Conservation (phyloP, 2,329 filamentous ascomycete genomes). For the Neofusicoccum sp. region DNA sequence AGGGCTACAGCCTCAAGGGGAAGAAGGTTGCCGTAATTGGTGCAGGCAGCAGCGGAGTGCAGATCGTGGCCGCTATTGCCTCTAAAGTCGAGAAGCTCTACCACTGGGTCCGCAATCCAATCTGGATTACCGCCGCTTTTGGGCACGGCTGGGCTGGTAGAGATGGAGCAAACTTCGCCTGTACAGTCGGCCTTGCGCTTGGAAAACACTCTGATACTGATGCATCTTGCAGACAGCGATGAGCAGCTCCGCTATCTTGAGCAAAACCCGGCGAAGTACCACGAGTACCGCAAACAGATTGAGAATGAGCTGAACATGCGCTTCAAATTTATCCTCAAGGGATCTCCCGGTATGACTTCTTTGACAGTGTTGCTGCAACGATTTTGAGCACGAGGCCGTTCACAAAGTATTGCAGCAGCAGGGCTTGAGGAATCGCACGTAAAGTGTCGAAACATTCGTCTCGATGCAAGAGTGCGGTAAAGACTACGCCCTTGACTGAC, state of each 20-base stretch:
- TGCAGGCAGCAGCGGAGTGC: constrained; percentile 48
- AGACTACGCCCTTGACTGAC: no score
- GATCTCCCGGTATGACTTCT: constrained; percentile 32
- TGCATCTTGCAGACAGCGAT: constrained; percentile 37
- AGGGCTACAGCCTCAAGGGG: constrained; percentile 47
- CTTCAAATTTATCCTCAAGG: constrained; percentile 57
- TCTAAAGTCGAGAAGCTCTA: constrained; percentile 50
- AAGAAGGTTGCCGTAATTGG: constrained; percentile 50
- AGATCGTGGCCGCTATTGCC: constrained; percentile 52
- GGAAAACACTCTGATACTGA: not conserved
- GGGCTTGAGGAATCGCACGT: constrained; percentile 40
- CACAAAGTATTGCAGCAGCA: constrained; percentile 40
- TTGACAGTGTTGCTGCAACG: no score
- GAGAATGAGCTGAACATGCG: constrained; percentile 39
- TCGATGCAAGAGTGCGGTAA: no score
- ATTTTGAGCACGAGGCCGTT: not conserved
- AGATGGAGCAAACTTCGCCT: constrained; percentile 52
- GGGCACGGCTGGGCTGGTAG: constrained; percentile 46
- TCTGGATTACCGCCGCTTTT: constrained; percentile 40
- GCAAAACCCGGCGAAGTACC: constrained; percentile 43
- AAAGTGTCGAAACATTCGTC: no score
- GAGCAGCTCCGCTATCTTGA: constrained; percentile 46
- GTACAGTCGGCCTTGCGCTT: constrained; percentile 26
- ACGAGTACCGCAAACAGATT: constrained; percentile 50
- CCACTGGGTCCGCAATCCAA: constrained; percentile 47